phyloP scores from a whole-genome alignment of 2,329 filamentous ascomycete genomes.

The Fusarium citri region DNA sequence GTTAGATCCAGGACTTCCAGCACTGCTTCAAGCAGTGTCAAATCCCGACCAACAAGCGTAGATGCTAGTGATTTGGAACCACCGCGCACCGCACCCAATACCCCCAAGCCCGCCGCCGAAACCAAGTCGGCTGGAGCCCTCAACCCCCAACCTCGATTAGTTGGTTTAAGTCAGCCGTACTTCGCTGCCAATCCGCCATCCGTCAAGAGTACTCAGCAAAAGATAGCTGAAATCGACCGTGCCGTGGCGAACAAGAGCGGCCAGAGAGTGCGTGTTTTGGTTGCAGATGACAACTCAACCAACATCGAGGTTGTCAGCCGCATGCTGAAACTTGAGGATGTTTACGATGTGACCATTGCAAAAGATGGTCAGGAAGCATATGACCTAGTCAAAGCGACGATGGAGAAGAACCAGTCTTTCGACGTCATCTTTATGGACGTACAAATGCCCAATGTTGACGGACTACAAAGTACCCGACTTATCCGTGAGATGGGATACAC shows the following conservation, averaged over 20 bases:
- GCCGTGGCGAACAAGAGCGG: slow-evolving; percentile 71
- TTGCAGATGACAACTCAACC: slow-evolving; percentile 77
- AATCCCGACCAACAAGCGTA: slow-evolving; percentile 62
- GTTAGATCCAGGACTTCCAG: slow-evolving; percentile 59
- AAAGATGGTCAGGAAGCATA: slow-evolving; percentile 89
- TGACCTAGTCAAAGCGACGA: slow-evolving; percentile 84
- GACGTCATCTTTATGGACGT: slow-evolving; percentile 97
- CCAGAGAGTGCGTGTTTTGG: slow-evolving; percentile 80
- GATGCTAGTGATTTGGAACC: slow-evolving; percentile 55
- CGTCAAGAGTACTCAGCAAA: slow-evolving; percentile 62
- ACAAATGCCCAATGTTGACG: slow-evolving; percentile 94
- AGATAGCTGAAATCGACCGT: slow-evolving; percentile 72
- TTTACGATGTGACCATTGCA: slow-evolving; percentile 90
- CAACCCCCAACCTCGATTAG: slow-evolving; percentile 79
- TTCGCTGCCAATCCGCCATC: slow-evolving; percentile 65
- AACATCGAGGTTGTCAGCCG: slow-evolving; percentile 70
- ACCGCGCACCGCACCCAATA: slow-evolving; percentile 46
- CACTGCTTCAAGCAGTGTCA: slow-evolving; percentile 65
- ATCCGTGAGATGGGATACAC: slow-evolving; percentile 89
- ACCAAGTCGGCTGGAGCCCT: slow-evolving; percentile 56
- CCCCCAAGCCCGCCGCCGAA: slow-evolving; percentile 44
- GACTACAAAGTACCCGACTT: slow-evolving; percentile 84
- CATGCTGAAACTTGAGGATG: slow-evolving; percentile 79
- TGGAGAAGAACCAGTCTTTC: slow-evolving; percentile 78
- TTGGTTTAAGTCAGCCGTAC: slow-evolving; percentile 86